Conservation (phyloP, 768 basidiomycete species). For the Suillus fuscotomentosus region DNA sequence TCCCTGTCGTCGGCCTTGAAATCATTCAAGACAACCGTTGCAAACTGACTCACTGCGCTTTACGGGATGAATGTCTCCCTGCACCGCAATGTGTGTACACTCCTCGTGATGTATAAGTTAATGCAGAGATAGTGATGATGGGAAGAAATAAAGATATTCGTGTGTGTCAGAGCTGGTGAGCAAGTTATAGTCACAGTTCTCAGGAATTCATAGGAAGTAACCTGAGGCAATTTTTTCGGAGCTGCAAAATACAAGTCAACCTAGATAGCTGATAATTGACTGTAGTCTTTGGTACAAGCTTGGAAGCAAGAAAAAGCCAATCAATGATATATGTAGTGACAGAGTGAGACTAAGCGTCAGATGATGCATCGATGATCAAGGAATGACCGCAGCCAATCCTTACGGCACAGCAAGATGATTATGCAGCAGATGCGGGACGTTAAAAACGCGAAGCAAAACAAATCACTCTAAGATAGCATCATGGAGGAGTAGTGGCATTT, state of each 20-base stretch:
- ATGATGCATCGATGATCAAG: neutral
- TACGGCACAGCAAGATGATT: neutral
- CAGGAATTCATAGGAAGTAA: neutral
- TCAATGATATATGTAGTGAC: neutral
- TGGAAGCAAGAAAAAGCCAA: neutral
- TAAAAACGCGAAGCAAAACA: neutral
- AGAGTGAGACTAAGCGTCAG: neutral
- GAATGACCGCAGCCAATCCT: neutral
- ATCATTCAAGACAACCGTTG: neutral
- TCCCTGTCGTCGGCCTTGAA: neutral
- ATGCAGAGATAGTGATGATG: neutral
- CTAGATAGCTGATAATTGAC: neutral
- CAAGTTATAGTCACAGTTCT: neutral
- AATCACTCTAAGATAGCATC: neutral
- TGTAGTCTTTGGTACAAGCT: neutral
- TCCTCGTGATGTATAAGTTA: neutral
- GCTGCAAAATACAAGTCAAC: neutral
- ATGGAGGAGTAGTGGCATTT: slow-evolving; percentile 3
- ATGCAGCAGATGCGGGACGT: neutral
- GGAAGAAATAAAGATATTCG: slow-evolving; percentile 2
- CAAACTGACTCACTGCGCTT: neutral
- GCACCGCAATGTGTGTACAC: neutral
- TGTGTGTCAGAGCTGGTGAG: neutral
- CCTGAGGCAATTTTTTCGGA: neutral
- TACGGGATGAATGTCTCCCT: neutral